Base-by-base conservation (phyloP, 2,329 filamentous ascomycete genomes). In the Talaromyces sp. region DNA sequence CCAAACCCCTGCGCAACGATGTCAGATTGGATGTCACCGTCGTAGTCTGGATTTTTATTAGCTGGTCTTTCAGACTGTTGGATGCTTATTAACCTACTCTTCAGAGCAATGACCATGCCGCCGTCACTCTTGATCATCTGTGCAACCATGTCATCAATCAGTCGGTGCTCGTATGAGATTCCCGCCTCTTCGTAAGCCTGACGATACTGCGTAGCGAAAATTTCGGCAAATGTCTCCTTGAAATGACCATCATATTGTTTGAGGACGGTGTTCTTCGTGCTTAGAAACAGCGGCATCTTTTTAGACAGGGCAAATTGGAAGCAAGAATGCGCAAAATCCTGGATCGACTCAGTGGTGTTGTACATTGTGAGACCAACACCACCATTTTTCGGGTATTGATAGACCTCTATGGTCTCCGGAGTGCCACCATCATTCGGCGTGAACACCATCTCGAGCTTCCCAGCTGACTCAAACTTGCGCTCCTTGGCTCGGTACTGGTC, bases 41-140 rank as follows among this genome's bases (percentile, higher is more conserved):
- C 94, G 81, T 97, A 97, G 86, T 97, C 91, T 95, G 68, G 4
- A 26, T 4, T 29, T 14, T 54, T 35, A n/a, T 35, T 54, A 32
- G 52, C 19, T 12, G 11, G 43, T 17, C 43, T 19, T 10, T 24
- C 43, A 14, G 17, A 10, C 11, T 46, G 19, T 46, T 68, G 64
- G 64, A 56, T 10, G 8, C 11, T 35, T 21, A 29, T 17, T 27
- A 57, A 61, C 72, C 31, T 51, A 41, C 43, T 46, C 88, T 99
- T 99, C 77, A 97, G 85, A 64, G 94, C 94, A 83, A 97, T 97
- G 75, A 97, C 86, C 80, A 94, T 97, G 65, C 94, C 94, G 69
- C 94, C 94, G 71, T 88, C 86, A 79, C 90, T 94, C 89, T 99
- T 99, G 84, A 99, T 90, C 94, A 99, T 97, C 84, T 99, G 93